These are phyloP conservation scores for Handroanthus guayacan DNA, from an alignment of 257 asterid genomes.

Conservation along the genomic window DNA sequence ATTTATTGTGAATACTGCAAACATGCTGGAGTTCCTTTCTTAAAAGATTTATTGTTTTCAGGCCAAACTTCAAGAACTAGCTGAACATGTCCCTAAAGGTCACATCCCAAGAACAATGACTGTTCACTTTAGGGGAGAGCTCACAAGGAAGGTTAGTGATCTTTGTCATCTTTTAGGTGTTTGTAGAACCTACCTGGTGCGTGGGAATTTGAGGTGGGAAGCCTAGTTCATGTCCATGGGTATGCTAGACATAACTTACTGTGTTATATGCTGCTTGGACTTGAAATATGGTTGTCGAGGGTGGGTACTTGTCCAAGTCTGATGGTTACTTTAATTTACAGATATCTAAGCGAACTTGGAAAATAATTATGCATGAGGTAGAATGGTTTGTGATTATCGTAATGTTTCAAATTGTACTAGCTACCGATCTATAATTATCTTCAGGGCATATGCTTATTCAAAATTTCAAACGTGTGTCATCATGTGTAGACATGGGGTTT, in stretches of 20 bases:
- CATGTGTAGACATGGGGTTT: neutral
- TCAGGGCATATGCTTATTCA: neutral
- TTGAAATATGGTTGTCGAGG: neutral
- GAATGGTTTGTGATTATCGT: neutral
- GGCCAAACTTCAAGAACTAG: conserved; percentile 95
- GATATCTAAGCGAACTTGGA: neutral
- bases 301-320: neutral
- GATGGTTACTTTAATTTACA: neutral
- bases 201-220: neutral
- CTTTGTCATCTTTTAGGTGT: conserved; percentile 1
- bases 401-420: neutral
- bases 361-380: neutral
- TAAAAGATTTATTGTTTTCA: conserved; percentile 47
- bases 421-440: neutral
- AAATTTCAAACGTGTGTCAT: neutral
- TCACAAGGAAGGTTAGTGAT: conserved; percentile 82
- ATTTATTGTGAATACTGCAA: conserved; percentile 25
- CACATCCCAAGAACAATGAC: conserved; percentile 96
- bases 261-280: neutral
- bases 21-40: conserved; percentile 15
- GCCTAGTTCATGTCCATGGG: conserved; percentile 12
- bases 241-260: neutral
- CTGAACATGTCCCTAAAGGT: conserved; percentile 99
- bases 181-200: neutral
- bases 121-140: conserved; percentile 96